phyloP scores from a whole-genome alignment of 805 yeast species.

The Nakazawaea populi region DNA sequence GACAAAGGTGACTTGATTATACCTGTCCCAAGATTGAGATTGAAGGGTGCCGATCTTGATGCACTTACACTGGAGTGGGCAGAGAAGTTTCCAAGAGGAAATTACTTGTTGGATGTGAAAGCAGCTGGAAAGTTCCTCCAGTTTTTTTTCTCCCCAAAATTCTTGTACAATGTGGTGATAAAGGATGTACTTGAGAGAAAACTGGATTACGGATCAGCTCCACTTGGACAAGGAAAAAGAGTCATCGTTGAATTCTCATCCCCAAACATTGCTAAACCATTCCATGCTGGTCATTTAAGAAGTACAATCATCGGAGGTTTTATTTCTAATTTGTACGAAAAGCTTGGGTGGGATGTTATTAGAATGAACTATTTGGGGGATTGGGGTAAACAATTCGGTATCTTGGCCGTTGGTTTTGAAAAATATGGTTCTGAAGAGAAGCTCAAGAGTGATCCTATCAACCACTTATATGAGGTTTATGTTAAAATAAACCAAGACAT shows the following conservation, averaged over 20 bases:
- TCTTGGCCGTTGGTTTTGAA: conserved; percentile 87
- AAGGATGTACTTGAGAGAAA: conserved; percentile 61
- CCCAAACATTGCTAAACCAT: conserved; percentile 98
- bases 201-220: conserved; percentile 65
- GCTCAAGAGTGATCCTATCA: conserved; percentile 75
- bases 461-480: conserved; percentile 91
- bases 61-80: conserved; percentile 76
- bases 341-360: conserved; percentile 85
- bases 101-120: conserved; percentile 60
- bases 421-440: conserved; percentile 77
- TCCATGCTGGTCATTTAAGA: conserved; percentile 99
- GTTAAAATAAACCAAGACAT: conserved; percentile 82
- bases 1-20: conserved; percentile 92
- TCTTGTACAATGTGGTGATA: conserved; percentile 63
- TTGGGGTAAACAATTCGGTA: conserved; percentile 99
- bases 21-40: conserved; percentile 85
- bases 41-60: conserved; percentile 78
- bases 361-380: conserved; percentile 96
- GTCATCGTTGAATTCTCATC: conserved; percentile 88
- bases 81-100: conserved; percentile 64
- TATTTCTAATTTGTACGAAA: conserved; percentile 82
- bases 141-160: conserved; percentile 68
- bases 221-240: conserved; percentile 66
- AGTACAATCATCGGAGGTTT: conserved; percentile 98
- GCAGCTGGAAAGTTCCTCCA: conserved; percentile 91